Percentiles rank a stretch among this genome's conserved stretches.
Evolutionary conservation across 108 stramenopile species (phyloP).

Genomic region (Cyclotella kingstonii): DNA sequence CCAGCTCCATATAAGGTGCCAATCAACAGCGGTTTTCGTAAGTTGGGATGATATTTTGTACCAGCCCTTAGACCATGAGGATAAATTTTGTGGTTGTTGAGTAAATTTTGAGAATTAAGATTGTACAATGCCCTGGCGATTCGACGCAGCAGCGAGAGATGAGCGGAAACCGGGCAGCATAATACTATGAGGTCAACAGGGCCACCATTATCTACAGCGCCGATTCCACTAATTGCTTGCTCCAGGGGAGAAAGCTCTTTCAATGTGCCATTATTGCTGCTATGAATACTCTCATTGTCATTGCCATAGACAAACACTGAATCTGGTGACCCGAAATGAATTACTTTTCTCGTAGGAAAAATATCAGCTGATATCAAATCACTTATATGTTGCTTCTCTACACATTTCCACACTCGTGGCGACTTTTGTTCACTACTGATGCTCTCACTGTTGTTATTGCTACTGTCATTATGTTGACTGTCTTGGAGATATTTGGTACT

Average conservation of each 20-base stretch:
- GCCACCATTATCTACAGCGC: constrained; percentile 42
- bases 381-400: constrained; percentile 42
- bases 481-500: constrained; percentile 28
- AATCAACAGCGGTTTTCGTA: constrained; percentile 30
- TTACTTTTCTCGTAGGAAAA: constrained; percentile 31
- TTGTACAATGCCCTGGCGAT: constrained; percentile 40
- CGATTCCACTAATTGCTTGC: constrained; percentile 35
- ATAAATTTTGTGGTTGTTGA: too few relatives aligned
- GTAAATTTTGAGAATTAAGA: constrained; percentile 27
- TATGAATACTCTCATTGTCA: not conserved
- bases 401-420: constrained; percentile 37
- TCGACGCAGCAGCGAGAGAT: constrained; percentile 39
- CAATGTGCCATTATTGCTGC: not conserved
- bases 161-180: constrained; percentile 48
- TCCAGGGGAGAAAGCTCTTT: constrained; percentile 21
- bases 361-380: constrained; percentile 41
- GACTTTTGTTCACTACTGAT: too few relatives aligned
- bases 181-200: constrained; percentile 37
- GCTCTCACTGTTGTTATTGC: too few relatives aligned
- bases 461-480: not conserved
- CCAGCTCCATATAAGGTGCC: constrained; percentile 48
- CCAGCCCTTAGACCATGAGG: too few relatives aligned
- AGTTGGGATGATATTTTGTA: too few relatives aligned
- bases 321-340: constrained; percentile 42
- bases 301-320: constrained; percentile 44